Conservation (phyloP, 257 asterid genomes). For the Agastache rugosa region DNA sequence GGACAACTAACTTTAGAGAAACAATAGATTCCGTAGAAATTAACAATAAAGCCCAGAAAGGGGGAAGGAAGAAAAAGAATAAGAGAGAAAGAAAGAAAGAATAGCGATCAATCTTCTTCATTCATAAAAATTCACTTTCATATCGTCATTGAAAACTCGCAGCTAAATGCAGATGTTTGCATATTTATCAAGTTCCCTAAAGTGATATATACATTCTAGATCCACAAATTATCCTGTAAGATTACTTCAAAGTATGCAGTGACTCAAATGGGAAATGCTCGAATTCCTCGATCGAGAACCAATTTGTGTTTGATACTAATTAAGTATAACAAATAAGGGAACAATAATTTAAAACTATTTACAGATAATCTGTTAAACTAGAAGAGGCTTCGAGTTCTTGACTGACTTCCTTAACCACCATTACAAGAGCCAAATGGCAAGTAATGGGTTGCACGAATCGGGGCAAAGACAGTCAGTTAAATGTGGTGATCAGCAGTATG, state of each 20-base stretch:
- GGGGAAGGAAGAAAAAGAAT: background rate
- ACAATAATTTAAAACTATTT: background rate
- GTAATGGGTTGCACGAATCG: background rate
- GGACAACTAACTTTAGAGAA: background rate
- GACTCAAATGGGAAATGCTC: background rate
- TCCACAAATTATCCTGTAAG: background rate
- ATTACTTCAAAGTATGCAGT: background rate
- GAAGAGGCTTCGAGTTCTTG: background rate
- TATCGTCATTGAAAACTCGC: background rate
- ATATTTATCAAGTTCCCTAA: background rate
- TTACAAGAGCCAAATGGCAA: background rate
- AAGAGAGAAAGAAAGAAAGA: background rate
- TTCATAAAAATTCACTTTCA: background rate
- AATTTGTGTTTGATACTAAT: background rate
- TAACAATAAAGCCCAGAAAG: background rate
- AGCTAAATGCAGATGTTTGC: slow-evolving; percentile 9
- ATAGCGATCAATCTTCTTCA: slow-evolving; percentile 17
- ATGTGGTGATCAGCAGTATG: slow-evolving; percentile 6
- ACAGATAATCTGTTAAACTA: background rate
- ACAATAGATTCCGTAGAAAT: background rate
- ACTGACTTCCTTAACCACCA: slow-evolving; percentile 7
- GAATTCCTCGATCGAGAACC: background rate
- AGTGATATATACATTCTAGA: background rate
- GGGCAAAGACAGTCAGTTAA: slow-evolving; percentile 8
- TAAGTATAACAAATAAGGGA: background rate